phyloP scores from a whole-genome alignment of 495 filamentous ascomycete species.

The Neurospora discreta region DNA sequence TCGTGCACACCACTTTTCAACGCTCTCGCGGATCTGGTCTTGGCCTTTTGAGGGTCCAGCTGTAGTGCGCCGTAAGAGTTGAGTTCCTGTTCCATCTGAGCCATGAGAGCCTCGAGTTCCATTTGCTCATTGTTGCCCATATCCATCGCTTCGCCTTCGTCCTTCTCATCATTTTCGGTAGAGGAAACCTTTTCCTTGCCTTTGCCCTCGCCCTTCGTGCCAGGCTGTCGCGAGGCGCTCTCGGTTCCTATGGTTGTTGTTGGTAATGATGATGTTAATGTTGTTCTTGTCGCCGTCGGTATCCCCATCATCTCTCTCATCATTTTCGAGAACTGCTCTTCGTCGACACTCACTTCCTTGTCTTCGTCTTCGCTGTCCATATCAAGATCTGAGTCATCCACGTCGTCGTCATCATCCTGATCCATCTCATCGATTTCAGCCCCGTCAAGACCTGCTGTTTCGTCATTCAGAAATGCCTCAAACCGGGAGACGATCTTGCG shows the following conservation, averaged over 20 bases:
- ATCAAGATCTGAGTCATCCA: slow-evolving; percentile 30
- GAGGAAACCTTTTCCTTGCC: slow-evolving; percentile 4
- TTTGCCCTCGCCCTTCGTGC: slow-evolving; percentile 9
- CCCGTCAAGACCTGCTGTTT: slow-evolving; percentile 66
- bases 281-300: slow-evolving; percentile 27
- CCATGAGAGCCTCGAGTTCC: slow-evolving; percentile 60
- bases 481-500: slow-evolving; percentile 84
- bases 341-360: slow-evolving; percentile 68
- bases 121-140: slow-evolving; percentile 47
- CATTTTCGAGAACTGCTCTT: slow-evolving; percentile 72
- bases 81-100: slow-evolving; percentile 73
- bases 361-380: slow-evolving; percentile 47
- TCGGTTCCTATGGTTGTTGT: not conserved
- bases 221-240: not conserved
- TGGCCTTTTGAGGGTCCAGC: slow-evolving; percentile 37
- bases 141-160: slow-evolving; percentile 1
- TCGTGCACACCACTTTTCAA: slow-evolving; percentile 9
- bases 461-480: slow-evolving; percentile 86
- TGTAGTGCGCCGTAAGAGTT: slow-evolving; percentile 63
- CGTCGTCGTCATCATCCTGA: slow-evolving; percentile 38
- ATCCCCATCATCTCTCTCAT: slow-evolving; percentile 96
- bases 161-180: slow-evolving; percentile 17
- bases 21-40: not conserved
- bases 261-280: not conserved
- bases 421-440: slow-evolving; percentile 70